A percentile compares a stretch with the other conserved stretches of the same genome.
Conservation (phyloP, 2,329 filamentous ascomycete genomes). For the Fusarium ambrosium region DNA sequence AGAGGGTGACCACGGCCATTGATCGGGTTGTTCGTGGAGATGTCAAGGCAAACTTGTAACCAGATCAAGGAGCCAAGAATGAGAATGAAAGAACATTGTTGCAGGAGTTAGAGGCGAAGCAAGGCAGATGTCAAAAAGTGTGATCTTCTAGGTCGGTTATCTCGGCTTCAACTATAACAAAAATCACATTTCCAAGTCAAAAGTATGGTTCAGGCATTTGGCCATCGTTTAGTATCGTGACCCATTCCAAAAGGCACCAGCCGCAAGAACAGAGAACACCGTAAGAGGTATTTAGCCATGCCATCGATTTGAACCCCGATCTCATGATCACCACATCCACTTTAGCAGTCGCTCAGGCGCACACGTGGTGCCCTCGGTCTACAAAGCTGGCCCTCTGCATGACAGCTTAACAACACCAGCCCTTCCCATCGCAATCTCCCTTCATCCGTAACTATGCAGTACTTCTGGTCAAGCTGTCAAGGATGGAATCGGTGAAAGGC, state of each 20-base stretch:
- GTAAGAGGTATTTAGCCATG: too few species aligned
- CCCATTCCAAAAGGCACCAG: background rate
- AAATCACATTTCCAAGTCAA: too few species aligned
- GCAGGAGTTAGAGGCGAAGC: background rate
- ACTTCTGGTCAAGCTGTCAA: too few species aligned
- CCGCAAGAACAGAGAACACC: background rate
- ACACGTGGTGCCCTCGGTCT: too few species aligned
- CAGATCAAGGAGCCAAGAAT: background rate
- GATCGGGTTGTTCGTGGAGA: background rate
- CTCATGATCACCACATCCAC: too few species aligned
- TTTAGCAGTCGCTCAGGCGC: too few species aligned
- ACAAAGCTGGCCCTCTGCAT: background rate
- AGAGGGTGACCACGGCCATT: background rate
- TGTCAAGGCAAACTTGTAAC: background rate
- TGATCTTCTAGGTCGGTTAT: background rate
- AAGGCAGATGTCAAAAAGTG: background rate
- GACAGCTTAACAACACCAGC: background rate
- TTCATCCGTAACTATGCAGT: too few species aligned
- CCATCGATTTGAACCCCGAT: too few species aligned
- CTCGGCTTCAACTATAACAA: too few species aligned
- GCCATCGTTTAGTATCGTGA: background rate
- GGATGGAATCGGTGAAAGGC: accelerated
- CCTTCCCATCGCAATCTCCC: too few species aligned
- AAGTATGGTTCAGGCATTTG: background rate
- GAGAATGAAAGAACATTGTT: background rate